Evolutionary conservation across 2,329 filamentous ascomycete genomes (phyloP), one percentile per base, ranked within the genome.

Genomic region (Hypomyces rosellus): DNA sequence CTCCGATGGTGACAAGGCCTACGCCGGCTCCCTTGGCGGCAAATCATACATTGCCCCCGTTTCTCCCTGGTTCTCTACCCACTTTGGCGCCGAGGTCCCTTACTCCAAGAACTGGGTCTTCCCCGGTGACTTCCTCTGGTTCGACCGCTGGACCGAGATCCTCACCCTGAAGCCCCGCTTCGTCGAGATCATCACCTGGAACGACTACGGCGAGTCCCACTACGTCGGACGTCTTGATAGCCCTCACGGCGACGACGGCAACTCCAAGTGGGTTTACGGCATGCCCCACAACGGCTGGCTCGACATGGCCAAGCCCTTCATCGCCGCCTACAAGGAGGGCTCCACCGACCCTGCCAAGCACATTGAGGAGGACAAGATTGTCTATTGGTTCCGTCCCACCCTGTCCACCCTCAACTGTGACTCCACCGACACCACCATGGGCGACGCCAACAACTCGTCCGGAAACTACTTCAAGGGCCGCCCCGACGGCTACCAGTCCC

Each of bases 91-190:
- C 5, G 44, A 47, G 7, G 49, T 51, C 1, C 37, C 44, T 15
- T 51, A 46, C n/a, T 42, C 37, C 38, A 51, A 81, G 68, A 77
- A 78, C 57, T 80, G 75, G 73, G 69, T 84, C 1, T 85, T 79
- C 68, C 74, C 74, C 2, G 74, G 77, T 4, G 81, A 83, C 54
- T 69, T 75, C 40, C 65, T 84, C 9, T 83, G 81, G 76, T 77
- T 74, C 52, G 68, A 79, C 49, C 76, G 81, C 30, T 84, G 80
- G 81, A 68, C 74, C 30, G 54, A 68, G 52, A 69, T 77, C 20
- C 56, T 77, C 12, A 56, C 60, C 7, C 57, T 75, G n/a, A 63
- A 69, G 16, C 74, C 75, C 11, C 68, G 71, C 5, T 77, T 76
- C 50, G 63, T 80, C 7, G 66, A 70, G 58, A 71, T 74, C 38